phyloP scores from a whole-genome alignment of 257 asterid genomes.

The Plantago ovata region DNA sequence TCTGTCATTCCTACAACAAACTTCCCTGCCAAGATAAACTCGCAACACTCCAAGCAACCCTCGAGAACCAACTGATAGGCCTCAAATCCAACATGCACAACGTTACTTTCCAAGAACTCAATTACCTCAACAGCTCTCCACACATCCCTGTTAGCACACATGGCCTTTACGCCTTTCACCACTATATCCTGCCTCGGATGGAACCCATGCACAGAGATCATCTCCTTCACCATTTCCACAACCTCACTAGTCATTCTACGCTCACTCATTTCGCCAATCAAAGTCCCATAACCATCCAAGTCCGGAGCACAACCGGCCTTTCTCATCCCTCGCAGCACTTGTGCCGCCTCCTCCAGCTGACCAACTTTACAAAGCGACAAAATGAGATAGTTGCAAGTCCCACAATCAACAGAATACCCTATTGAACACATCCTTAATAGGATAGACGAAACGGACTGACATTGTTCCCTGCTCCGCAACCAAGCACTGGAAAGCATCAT shows the following conservation, averaged over 20 bases:
- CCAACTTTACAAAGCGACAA: constrained; percentile 68
- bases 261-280: constrained; percentile 50
- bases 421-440: constrained; percentile 52
- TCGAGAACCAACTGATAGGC: constrained; percentile 61
- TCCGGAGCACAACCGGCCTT: constrained; percentile 61
- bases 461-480: constrained; percentile 31
- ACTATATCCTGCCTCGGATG: constrained; percentile 59
- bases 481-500: constrained; percentile 62
- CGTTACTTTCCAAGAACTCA: constrained; percentile 47
- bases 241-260: constrained; percentile 37
- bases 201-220: constrained; percentile 49
- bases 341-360: constrained; percentile 47
- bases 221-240: constrained; percentile 48
- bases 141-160: constrained; percentile 57
- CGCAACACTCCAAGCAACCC: constrained; percentile 57
- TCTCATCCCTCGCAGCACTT: constrained; percentile 56
- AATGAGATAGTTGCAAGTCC: constrained; percentile 71
- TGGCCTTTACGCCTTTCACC: constrained; percentile 44
- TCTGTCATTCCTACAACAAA: constrained; percentile 36
- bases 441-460: constrained; percentile 31
- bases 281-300: constrained; percentile 56
- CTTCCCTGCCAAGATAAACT: constrained; percentile 39
- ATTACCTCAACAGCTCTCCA: constrained; percentile 65
- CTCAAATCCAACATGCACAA: constrained; percentile 56
- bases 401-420: constrained; percentile 64